These are phyloP conservation scores for Colletotrichum lupini DNA, from an alignment of 2,329 filamentous ascomycete genomes.

Conservation along the genomic window DNA sequence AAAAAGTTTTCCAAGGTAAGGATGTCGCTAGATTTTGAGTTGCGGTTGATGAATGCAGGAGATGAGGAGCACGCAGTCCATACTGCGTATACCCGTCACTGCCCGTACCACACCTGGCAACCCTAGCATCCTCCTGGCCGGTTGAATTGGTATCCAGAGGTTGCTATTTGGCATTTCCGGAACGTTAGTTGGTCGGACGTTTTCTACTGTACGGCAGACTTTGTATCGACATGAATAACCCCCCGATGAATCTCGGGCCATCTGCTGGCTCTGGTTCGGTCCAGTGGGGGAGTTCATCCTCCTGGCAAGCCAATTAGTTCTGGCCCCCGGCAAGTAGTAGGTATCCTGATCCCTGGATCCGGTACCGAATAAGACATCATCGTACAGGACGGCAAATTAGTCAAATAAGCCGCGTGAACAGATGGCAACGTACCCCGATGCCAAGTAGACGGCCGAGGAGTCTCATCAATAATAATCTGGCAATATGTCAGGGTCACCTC, in stretches of 20 bases:
- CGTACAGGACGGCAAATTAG: constrained; percentile 7
- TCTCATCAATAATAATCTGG: not conserved
- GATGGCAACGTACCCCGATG: not conserved
- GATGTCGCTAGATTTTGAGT: not conserved
- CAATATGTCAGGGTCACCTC: not conserved
- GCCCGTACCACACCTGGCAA: not conserved
- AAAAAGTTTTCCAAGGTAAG: not conserved
- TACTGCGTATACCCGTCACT: not conserved
- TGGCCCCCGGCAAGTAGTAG: not conserved
- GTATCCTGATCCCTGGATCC: constrained; percentile 16
- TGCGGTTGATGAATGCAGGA: not conserved
- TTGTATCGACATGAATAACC: constrained; percentile 7
- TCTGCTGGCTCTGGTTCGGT: constrained; percentile 11
- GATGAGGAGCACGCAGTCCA: not conserved
- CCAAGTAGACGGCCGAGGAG: not conserved
- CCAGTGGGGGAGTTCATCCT: constrained; percentile 12
- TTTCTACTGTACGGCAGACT: not conserved
- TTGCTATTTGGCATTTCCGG: not conserved
- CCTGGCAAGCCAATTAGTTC: constrained; percentile 15
- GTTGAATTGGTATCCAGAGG: not conserved
- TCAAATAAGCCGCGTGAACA: not conserved
- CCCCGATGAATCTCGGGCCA: not conserved
- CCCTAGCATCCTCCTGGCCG: not conserved
- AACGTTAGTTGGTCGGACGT: not conserved
- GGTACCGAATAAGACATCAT: constrained; percentile 5